Conservation (phyloP, 2,329 filamentous ascomycete species). For the Gliomastix tumulicola region DNA sequence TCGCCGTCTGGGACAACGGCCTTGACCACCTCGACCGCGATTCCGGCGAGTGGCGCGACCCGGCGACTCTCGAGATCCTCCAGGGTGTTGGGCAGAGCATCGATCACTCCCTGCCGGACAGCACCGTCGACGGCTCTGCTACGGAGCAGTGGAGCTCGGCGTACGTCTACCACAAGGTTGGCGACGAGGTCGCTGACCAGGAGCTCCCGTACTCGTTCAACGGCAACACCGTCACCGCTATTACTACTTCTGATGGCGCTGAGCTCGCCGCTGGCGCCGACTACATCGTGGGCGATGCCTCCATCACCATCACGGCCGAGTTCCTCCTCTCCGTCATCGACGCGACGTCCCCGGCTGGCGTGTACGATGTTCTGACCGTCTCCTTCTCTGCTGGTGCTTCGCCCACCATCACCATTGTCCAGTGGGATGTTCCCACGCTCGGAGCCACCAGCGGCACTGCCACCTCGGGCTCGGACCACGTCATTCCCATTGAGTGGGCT, state of each 20-base stretch:
- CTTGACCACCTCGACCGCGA: constrained; percentile 45
- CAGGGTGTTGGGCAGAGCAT: constrained; percentile 32
- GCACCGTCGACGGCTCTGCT: constrained; percentile 38
- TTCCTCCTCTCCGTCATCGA: constrained; percentile 39
- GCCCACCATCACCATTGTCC: constrained; percentile 38
- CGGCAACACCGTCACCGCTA: constrained; percentile 34
- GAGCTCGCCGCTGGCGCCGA: constrained; percentile 28
- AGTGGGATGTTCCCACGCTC: constrained; percentile 41
- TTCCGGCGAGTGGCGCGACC: constrained; percentile 41
- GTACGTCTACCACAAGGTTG: constrained; percentile 45
- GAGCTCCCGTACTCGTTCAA: constrained; percentile 44
- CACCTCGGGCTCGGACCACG: constrained; percentile 2
- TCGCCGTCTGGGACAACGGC: constrained; percentile 54
- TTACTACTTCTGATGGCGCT: constrained; percentile 10
- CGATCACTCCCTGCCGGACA: constrained; percentile 40
- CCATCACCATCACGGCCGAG: constrained; percentile 36
- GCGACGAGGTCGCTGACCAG: constrained; percentile 30
- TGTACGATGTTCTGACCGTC: constrained; percentile 42
- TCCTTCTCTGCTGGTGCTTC: constrained; percentile 43
- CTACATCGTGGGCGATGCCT: constrained; percentile 35
- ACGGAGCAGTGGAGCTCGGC: constrained; percentile 41
- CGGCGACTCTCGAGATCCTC: constrained; percentile 38
- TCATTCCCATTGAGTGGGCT: constrained; percentile 3
- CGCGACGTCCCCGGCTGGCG: constrained; percentile 30
- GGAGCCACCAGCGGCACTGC: constrained; percentile 3